phyloP scores from a whole-genome alignment of 2,329 filamentous ascomycete species.

The Microsporum ferrugineum region DNA sequence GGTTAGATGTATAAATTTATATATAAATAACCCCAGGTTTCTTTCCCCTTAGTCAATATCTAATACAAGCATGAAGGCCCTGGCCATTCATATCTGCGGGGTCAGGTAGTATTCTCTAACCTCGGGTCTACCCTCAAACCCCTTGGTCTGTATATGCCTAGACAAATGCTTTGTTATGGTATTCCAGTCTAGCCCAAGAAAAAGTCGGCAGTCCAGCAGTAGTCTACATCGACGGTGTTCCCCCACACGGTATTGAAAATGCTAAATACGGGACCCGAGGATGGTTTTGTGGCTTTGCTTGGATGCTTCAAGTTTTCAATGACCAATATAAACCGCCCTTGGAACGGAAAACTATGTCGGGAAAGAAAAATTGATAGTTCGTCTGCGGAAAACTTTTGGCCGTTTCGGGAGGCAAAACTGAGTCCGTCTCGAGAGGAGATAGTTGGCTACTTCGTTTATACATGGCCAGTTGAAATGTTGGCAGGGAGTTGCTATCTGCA shows the following conservation, averaged over 20 bases:
- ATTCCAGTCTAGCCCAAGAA: not conserved
- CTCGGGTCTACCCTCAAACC: not conserved
- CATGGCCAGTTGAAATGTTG: too few relatives aligned
- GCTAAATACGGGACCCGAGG: not conserved
- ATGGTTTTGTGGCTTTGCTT: too few relatives aligned
- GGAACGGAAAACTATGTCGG: not conserved
- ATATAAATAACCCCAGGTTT: not conserved
- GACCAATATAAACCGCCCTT: not conserved
- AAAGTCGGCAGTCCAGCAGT: not conserved
- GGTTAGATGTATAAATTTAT: not conserved
- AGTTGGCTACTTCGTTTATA: not conserved
- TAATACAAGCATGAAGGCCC: not conserved
- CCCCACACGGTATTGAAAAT: not conserved
- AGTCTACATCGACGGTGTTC: not conserved
- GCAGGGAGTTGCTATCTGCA: too few relatives aligned
- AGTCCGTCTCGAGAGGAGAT: not conserved
- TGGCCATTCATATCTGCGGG: not conserved
- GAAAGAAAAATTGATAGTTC: not conserved
- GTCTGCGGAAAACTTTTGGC: not conserved
- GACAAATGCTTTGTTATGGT: not conserved
- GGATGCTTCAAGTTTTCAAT: not conserved
- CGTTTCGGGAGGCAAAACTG: not conserved
- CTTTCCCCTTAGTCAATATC: not conserved
- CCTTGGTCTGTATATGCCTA: not conserved
- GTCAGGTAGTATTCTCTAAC: not conserved